Evolutionary conservation across 306 rosid species (phyloP).

Genomic region (Arachis stenosperma): DNA sequence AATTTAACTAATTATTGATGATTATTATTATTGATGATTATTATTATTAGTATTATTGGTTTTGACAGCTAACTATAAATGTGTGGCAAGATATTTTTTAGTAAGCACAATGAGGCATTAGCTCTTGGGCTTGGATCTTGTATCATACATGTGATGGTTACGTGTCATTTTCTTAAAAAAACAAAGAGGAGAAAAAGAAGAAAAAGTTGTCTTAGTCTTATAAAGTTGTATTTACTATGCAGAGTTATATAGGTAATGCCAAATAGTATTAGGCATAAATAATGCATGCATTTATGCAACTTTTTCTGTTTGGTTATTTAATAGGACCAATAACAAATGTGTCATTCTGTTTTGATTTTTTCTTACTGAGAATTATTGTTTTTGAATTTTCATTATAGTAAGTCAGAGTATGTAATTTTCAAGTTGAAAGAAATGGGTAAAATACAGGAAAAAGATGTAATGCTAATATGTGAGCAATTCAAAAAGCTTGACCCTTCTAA

Average conservation of each 20-base stretch:
- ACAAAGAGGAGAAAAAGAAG: no score
- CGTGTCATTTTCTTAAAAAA: constrained; percentile 26
- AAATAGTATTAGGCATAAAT: constrained; percentile 29
- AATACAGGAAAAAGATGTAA: constrained; percentile 69
- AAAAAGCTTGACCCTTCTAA: constrained; percentile 66
- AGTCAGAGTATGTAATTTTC: constrained; percentile 78
- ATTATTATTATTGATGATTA: neutral
- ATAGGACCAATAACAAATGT: neutral
- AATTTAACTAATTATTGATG: neutral
- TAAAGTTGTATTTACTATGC: constrained; percentile 26
- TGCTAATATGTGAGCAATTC: constrained; percentile 69
- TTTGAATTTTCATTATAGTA: constrained; percentile 45
- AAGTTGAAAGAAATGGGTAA: constrained; percentile 93
- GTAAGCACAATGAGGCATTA: neutral
- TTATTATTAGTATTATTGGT: no score
- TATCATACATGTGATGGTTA: constrained; percentile 2
- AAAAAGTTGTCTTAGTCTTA: constrained; percentile 4
- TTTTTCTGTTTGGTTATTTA: constrained; percentile 25
- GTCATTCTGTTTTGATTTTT: neutral
- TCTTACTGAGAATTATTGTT: neutral
- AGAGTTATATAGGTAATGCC: constrained; percentile 25
- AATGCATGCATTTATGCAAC: constrained; percentile 29
- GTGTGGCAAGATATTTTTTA: neutral
- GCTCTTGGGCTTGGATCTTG: constrained; percentile 19
- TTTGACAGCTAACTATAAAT: neutral